A percentile compares a stretch with the other conserved stretches of the same genome.
These are phyloP conservation scores for Epichloe bromicola DNA, from an alignment of 2,329 filamentous ascomycete genomes.

Conservation along the genomic window DNA sequence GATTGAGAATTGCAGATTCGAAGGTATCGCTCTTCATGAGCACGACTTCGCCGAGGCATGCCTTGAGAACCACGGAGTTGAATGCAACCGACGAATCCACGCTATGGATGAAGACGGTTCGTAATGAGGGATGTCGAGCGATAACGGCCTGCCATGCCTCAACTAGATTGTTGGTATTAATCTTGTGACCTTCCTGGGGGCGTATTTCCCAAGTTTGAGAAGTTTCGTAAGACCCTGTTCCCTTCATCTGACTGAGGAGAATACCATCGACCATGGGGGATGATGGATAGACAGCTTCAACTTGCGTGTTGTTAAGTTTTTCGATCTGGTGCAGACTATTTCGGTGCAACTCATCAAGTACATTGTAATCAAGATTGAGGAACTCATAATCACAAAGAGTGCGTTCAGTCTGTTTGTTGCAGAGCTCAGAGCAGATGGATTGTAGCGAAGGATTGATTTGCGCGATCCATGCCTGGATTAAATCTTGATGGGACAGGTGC, in stretches of 20 bases:
- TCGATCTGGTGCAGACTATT: constrained; percentile 3
- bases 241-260: constrained; percentile 14
- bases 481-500: neutral
- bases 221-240: constrained; percentile 3
- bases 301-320: constrained; percentile 5
- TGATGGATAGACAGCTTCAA: constrained; percentile 21
- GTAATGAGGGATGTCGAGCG: constrained; percentile 5
- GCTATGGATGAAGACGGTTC: constrained; percentile 6
- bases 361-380: neutral
- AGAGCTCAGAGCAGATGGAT: neutral
- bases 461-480: neutral
- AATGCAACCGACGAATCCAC: constrained; percentile 4
- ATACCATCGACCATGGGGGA: constrained; percentile 21
- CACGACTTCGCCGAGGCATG: neutral
- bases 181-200: neutral
- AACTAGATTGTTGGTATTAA: constrained; percentile 3
- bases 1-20: neutral
- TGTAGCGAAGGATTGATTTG: neutral
- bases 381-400: constrained; percentile 4
- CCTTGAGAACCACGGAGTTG: constrained; percentile 1
- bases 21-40: neutral
- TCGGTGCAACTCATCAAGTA: constrained; percentile 8
- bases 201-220: constrained; percentile 1
- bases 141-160: constrained; percentile 8
- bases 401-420: neutral